These are phyloP conservation scores for Pseudogymnoascus pannorum DNA, from an alignment of 2,329 filamentous ascomycete genomes.

Conservation along the genomic window DNA sequence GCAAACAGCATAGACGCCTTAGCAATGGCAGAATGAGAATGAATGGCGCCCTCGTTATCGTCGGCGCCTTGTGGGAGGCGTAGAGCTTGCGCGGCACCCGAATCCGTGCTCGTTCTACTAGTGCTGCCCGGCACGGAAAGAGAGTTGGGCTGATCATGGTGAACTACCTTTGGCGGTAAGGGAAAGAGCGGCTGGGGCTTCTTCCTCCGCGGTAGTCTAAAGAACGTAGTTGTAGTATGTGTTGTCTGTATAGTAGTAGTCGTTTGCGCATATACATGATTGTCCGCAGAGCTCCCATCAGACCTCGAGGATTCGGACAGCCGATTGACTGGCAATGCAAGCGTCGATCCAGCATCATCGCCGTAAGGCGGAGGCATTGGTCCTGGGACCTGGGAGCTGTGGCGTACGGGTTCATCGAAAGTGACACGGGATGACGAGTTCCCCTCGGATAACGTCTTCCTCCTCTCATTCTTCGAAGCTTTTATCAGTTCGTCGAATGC, in stretches of 20 bases:
- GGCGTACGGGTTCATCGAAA: conserved; percentile 53
- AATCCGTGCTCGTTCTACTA: background rate
- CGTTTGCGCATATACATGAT: conserved; percentile 48
- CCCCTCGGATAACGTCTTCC: conserved; percentile 33
- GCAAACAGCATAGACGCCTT: conserved; percentile 26
- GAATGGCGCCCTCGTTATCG: background rate
- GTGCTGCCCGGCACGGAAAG: background rate
- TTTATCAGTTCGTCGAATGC: conserved; percentile 18
- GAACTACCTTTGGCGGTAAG: conserved; percentile 63
- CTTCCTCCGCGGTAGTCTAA: conserved; percentile 71
- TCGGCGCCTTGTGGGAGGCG: background rate
- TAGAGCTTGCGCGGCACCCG: background rate
- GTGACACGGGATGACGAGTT: conserved; percentile 40
- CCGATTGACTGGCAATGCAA: conserved; percentile 57
- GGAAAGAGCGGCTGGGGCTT: conserved; percentile 75
- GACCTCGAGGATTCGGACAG: conserved; percentile 85
- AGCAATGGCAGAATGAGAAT: conserved; percentile 19
- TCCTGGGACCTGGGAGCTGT: conserved; percentile 38
- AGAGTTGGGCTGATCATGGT: background rate
- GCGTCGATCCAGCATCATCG: conserved; percentile 52
- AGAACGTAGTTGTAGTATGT: conserved; percentile 64
- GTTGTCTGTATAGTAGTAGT: conserved; percentile 57
- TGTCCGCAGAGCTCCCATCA: conserved; percentile 71
- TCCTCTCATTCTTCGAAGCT: conserved; percentile 35
- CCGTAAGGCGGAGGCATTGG: conserved; percentile 49